Evolutionary conservation across 1,284 basidiomycete genomes (phyloP).

Genomic region (Pseudozyma thailandica): DNA sequence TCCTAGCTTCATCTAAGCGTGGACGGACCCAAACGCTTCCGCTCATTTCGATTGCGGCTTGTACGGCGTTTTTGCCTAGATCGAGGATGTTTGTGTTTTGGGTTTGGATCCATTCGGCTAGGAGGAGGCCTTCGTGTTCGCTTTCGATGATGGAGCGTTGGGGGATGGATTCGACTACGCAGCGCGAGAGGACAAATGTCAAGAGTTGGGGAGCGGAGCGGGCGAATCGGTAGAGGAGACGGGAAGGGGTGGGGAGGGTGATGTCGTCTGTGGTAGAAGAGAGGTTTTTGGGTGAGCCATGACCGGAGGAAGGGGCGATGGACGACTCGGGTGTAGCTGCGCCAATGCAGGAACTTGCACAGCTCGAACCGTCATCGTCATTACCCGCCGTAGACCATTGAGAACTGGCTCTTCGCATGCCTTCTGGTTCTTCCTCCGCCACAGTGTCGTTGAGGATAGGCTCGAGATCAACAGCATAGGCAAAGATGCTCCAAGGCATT

Average conservation of each 20-base stretch:
- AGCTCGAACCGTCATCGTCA: constrained; percentile 13
- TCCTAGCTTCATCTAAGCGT: constrained; percentile 59
- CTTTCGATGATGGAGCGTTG: constrained; percentile 49
- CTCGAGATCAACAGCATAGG: constrained; percentile 30
- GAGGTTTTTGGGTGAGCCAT: constrained; percentile 8
- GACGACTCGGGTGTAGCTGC: constrained; percentile 20
- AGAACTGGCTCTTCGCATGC: not conserved
- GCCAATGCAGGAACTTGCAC: constrained; percentile 3
- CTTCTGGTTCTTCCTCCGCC: constrained; percentile 12
- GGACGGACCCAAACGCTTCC: constrained; percentile 64
- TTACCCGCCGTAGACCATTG: too few species aligned
- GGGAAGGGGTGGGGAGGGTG: constrained; percentile 35
- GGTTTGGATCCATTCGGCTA: constrained; percentile 49
- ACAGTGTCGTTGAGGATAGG: constrained; percentile 29
- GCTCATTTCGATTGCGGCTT: constrained; percentile 56
- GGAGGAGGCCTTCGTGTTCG: constrained; percentile 49
- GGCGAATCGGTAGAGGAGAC: constrained; percentile 59
- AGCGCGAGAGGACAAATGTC: constrained; percentile 52
- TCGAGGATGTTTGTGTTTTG: constrained; percentile 20
- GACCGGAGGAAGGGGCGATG: constrained; percentile 27
- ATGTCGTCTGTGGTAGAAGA: not conserved
- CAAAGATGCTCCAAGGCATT: constrained; percentile 35
- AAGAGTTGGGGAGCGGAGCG: constrained; percentile 52
- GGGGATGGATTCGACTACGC: constrained; percentile 40
- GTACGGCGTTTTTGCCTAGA: constrained; percentile 37